phyloP scores from a whole-genome alignment of 345 rosid species.

The Citrus trifoliata region DNA sequence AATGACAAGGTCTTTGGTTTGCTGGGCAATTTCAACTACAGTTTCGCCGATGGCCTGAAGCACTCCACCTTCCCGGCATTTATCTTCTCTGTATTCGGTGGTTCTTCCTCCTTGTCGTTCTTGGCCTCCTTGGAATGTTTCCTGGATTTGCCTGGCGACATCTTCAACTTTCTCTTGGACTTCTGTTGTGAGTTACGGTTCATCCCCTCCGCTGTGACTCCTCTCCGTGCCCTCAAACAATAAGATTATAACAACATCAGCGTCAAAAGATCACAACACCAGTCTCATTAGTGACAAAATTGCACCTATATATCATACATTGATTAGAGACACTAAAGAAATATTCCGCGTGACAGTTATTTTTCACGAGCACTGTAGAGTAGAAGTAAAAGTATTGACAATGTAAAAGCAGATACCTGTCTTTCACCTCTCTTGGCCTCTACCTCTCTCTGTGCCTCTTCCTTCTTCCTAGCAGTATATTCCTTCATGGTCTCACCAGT shows the following conservation, averaged over 20 bases:
- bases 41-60: conserved; percentile 77
- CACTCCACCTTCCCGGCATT: conserved; percentile 28
- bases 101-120: not conserved
- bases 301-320: too few relatives aligned
- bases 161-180: conserved; percentile 11
- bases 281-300: too few relatives aligned
- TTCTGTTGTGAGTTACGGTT: conserved; percentile 11
- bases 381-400: not conserved
- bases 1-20: conserved; percentile 46
- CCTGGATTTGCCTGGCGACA: not conserved
- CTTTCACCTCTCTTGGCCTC: conserved; percentile 28
- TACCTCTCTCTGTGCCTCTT: conserved; percentile 47
- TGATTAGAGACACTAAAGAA: too few relatives aligned
- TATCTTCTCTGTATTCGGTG: not conserved
- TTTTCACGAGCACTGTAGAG: not conserved
- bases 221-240: conserved; percentile 17
- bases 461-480: conserved; percentile 70
- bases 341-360: too few relatives aligned
- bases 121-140: not conserved
- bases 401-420: conserved; percentile 24
- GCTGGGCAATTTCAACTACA: conserved; percentile 62
- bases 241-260: not conserved
- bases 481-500: conserved; percentile 58
- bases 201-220: conserved; percentile 19
- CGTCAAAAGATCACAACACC: not conserved